Conservation (phyloP, 1,284 basidiomycete genomes). For the Puccinia polysora region DNA sequence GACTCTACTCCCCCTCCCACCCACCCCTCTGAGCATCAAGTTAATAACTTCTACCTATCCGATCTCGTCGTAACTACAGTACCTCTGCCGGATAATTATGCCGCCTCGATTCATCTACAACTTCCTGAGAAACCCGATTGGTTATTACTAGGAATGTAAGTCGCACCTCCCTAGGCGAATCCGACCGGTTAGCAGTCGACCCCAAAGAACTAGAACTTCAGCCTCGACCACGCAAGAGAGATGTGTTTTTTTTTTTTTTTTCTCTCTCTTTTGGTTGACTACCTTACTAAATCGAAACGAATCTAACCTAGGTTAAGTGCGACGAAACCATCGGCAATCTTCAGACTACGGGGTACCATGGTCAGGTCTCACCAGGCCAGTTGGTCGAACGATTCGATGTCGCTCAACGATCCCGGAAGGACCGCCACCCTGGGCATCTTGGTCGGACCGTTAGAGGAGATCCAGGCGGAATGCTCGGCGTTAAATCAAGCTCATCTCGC, state of each 20-base stretch:
- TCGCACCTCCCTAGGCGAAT: constrained; percentile 46
- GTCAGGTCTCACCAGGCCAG: constrained; percentile 44
- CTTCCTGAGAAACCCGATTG: constrained; percentile 73
- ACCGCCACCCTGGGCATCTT: constrained; percentile 68
- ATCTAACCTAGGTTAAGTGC: constrained; percentile 71
- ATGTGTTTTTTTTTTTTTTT: constrained; percentile 18
- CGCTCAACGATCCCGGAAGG: constrained; percentile 46
- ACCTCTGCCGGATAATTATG: constrained; percentile 81
- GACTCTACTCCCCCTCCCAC: not conserved
- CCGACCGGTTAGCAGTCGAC: not conserved
- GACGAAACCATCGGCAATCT: constrained; percentile 84
- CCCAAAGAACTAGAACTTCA: not conserved
- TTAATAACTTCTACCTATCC: not conserved
- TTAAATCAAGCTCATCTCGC: constrained; percentile 4
- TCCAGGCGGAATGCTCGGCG: constrained; percentile 54
- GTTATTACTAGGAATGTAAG: constrained; percentile 79
- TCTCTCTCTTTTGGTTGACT: constrained; percentile 10
- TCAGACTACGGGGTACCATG: constrained; percentile 70
- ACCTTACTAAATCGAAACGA: not conserved
- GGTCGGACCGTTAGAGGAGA: constrained; percentile 59
- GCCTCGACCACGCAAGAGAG: not conserved
- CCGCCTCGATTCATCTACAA: constrained; percentile 80
- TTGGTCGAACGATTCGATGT: not conserved
- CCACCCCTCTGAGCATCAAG: not conserved
- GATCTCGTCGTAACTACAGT: constrained; percentile 55